Base-by-base conservation (phyloP, 345 rosid genomes). In the Gossypium ekmanianum region DNA sequence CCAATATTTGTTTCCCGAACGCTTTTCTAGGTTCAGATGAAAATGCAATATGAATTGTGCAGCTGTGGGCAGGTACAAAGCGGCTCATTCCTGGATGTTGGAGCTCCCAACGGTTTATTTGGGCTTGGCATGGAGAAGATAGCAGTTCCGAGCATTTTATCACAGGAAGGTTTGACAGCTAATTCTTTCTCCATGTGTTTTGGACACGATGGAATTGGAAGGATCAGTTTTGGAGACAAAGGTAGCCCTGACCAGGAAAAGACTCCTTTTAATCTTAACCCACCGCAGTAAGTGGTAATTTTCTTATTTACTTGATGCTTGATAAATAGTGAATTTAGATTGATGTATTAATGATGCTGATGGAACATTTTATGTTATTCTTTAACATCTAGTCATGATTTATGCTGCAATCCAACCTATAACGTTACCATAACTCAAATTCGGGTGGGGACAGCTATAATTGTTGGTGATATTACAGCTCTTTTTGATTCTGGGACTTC, bases 51-150 rank as follows among this genome's bases (percentile, higher is more conserved):
- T 83, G 81, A 83, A 74, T 18, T 90, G 54, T 89, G 87, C 92
- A 94, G 98, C 76, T 94, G 97, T 87, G 97, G 97, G 68, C 97
- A 90, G 88, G 92, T 92, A 61, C 97, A 92, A 79, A 91, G 89
- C 58, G 97, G 98, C 75, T 92, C 98, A 0, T 94, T 92, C 81
- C 86, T 90, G 18, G 95, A 95, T 56, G 82, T 89, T 80, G 99
- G 96, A 17, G 98, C 97, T 69, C 94, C 96, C 17, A 88, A 89
- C 79, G 98, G 98, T 71, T 84, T 95, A 63, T 85, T 91, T 44
- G 91, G 97, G 66, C 93, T 91, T 54, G 97, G 99, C 44, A 90
- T 92, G 98, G 97, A 89, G 84, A 87, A 86, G 78, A 87, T 88
- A 79, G 91, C 96, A 22, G 97, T 91, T 79, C 96, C 98, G 22